These are phyloP conservation scores for Collybia sordida DNA, from an alignment of 768 basidiomycete genomes.

Conservation along the genomic window DNA sequence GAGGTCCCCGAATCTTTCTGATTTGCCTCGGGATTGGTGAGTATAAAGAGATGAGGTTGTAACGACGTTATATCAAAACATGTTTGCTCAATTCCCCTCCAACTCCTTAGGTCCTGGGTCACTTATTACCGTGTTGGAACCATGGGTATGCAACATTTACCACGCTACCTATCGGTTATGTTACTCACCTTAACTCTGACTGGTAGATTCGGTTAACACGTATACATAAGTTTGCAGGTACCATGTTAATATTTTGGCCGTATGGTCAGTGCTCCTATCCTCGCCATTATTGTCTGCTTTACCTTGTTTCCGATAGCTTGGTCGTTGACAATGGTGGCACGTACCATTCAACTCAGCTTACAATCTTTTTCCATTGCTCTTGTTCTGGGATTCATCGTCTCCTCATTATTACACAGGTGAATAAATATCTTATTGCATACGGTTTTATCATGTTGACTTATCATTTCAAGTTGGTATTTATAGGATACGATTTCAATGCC, in stretches of 20 bases:
- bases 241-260: slow-evolving; percentile 20
- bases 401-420: slow-evolving; percentile 17
- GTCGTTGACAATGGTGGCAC: slow-evolving; percentile 17
- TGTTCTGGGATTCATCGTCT: slow-evolving; percentile 12
- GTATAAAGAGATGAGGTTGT: too few relatives aligned
- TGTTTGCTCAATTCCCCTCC: slow-evolving; percentile 6
- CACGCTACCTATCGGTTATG: background rate
- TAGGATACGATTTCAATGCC: background rate
- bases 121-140: slow-evolving; percentile 12
- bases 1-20: too few relatives aligned
- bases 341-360: slow-evolving; percentile 8
- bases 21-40: too few relatives aligned
- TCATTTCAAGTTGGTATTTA: slow-evolving; percentile 8
- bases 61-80: background rate
- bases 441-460: background rate
- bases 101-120: slow-evolving; percentile 7
- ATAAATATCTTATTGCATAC: background rate
- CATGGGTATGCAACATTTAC: slow-evolving; percentile 8
- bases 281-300: too few relatives aligned
- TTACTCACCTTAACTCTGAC: background rate
- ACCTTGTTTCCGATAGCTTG: slow-evolving; percentile 9
- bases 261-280: slow-evolving; percentile 9
- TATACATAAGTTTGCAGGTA: slow-evolving; percentile 18
- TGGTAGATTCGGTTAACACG: slow-evolving; percentile 10
- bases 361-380: slow-evolving; percentile 5